These are phyloP conservation scores for Solanum appendiculatum DNA, from an alignment of 257 asterid genomes.

Conservation along the genomic window DNA sequence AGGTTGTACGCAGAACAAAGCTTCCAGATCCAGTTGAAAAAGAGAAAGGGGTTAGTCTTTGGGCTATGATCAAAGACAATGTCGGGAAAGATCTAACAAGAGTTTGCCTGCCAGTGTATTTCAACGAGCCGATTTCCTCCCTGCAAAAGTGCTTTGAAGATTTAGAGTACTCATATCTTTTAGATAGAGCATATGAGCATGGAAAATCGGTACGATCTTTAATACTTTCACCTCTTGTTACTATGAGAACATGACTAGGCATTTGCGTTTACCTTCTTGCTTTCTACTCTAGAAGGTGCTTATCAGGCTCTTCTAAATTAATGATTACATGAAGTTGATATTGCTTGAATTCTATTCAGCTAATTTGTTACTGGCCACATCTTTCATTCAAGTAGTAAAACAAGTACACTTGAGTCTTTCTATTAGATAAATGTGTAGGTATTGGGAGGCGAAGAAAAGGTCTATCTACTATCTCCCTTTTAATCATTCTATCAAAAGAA, in stretches of 20 bases:
- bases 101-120: constrained; percentile 91
- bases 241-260: background rate
- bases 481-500: background rate
- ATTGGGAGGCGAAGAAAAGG: background rate
- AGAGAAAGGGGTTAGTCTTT: constrained; percentile 83
- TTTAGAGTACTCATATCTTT: constrained; percentile 79
- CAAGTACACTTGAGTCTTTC: background rate
- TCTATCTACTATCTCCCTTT: background rate
- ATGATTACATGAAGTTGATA: background rate
- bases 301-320: background rate
- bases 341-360: background rate
- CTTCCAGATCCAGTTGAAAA: constrained; percentile 91
- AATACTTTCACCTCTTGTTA: background rate
- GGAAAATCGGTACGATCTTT: constrained; percentile 69
- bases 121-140: constrained; percentile 86
- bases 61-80: constrained; percentile 97
- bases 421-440: background rate
- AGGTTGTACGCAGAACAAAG: constrained; percentile 59
- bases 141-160: constrained; percentile 89
- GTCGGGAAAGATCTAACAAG: constrained; percentile 88
- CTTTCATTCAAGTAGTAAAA: background rate
- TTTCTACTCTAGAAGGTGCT: background rate
- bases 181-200: constrained; percentile 82
- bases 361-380: background rate
- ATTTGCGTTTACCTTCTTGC: background rate